These are phyloP conservation scores for Penicillium sp. DNA, from an alignment of 2,329 filamentous ascomycete genomes.

Conservation along the genomic window DNA sequence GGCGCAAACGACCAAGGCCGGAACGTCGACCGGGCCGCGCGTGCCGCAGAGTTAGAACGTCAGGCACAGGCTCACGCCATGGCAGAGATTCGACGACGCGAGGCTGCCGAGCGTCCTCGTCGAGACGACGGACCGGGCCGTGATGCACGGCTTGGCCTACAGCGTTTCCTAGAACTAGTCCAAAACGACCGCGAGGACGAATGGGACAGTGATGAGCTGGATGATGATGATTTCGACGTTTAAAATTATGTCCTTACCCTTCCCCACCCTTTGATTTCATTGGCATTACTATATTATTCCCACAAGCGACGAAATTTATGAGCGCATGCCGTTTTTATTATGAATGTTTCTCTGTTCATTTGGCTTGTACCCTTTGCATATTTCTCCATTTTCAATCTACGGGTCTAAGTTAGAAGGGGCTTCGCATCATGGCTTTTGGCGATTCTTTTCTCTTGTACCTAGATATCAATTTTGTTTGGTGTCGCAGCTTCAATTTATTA, in stretches of 20 bases:
- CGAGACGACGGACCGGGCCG: slow-evolving; percentile 6
- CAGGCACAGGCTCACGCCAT: slow-evolving; percentile 45
- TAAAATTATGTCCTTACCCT: not conserved
- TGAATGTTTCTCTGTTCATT: not conserved
- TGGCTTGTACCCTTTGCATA: no score
- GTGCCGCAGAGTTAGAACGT: slow-evolving; percentile 42
- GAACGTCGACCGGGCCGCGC: slow-evolving; percentile 35
- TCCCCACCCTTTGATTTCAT: not conserved
- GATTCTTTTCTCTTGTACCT: no score
- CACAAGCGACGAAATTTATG: not conserved
- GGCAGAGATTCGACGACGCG: slow-evolving; percentile 39
- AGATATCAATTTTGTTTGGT: no score
- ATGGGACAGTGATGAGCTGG: slow-evolving; percentile 64
- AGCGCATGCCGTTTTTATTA: not conserved
- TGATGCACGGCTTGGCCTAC: slow-evolving; percentile 41
- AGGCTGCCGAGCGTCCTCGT: slow-evolving; percentile 25
- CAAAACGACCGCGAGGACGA: slow-evolving; percentile 60
- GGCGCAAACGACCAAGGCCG: slow-evolving; percentile 33
- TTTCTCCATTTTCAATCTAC: no score
- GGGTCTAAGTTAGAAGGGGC: no score
- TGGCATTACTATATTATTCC: not conserved
- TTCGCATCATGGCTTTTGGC: no score
- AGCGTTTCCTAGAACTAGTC: slow-evolving; percentile 58
- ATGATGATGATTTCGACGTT: slow-evolving; percentile 47
- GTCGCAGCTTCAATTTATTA: no score